Base-by-base conservation (phyloP, 805 yeast genomes). In the Yarrowia deformans region DNA sequence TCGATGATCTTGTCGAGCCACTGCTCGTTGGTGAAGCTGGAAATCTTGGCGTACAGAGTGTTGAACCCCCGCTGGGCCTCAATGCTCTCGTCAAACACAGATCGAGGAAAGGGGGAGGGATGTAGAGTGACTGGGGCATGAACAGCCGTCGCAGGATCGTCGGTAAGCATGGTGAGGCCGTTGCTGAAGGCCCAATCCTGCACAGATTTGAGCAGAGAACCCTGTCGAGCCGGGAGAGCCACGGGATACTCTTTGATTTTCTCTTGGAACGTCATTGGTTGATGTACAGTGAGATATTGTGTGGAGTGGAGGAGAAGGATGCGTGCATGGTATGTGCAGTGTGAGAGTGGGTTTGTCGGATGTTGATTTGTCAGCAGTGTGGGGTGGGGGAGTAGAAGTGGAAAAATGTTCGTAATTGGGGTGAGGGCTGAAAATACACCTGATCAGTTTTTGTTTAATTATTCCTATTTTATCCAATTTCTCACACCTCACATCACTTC, bases 61-160 rank as follows among this genome's bases (percentile, higher is more conserved):
- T 93, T 92, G 82, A 87, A 95, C 7, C 80, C 74, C 49, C 81
- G 78, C 76, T 93, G 97, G 13, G 93, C 88, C 4, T 78, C 79
- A 34, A 86, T 74, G 1, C 97, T 97, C 71, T 84, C 82, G 10
- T 85, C 82, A 77, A 91, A 94, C 68, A 90, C 87, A 1, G 75
- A 67, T 69, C 80, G 82, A 4, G 97, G 94, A 72, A 93, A 87
- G 8, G 97, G 97, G 0, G 98, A 90, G 5, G 99, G 99, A 75
- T 83, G 92, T 37, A 94, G 74, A 1, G 99, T 95, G 10, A 92
- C 87, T 46, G 99, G 99, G 1, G 97, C 97, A 66, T 84, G 84
- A 23, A 79, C 79, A 16, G 87, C 84, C 50, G 80, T 80, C n/a
- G 73, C 79, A 83, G 29, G 71, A 74, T 82, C 86, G 34, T 83